Evolutionary conservation across 164 flowering plant species (phyloP).

Genomic region (Aristolochia contorta): DNA sequence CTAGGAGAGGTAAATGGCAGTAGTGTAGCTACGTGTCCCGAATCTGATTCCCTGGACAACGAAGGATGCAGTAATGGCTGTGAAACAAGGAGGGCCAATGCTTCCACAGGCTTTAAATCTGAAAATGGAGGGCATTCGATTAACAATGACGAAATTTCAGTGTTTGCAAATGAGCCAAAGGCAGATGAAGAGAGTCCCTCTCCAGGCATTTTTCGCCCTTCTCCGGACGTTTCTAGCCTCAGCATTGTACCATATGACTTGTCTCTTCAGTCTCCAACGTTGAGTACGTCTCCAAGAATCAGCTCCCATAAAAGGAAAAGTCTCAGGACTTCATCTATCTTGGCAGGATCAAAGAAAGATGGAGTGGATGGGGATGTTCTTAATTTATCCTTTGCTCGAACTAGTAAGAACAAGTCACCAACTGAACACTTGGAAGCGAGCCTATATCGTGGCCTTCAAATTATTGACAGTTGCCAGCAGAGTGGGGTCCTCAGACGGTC

Average conservation of each 20-base stretch:
- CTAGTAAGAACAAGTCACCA: constrained; percentile 21
- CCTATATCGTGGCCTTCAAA: constrained; percentile 79
- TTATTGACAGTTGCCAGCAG: constrained; percentile 49
- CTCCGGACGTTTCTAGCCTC: constrained; percentile 23
- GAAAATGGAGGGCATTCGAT: constrained; percentile 3
- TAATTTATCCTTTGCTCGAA: constrained; percentile 18
- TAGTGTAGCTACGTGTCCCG: too few species aligned
- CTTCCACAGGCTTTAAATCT: constrained; percentile 6
- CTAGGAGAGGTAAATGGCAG: not conserved
- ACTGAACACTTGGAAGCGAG: constrained; percentile 76
- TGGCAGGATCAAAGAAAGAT: constrained; percentile 51
- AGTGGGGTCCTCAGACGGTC: constrained; percentile 60
- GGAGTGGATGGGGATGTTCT: constrained; percentile 17
- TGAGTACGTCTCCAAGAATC: constrained; percentile 60
- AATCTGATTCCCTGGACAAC: too few species aligned
- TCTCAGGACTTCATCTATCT: constrained; percentile 47
- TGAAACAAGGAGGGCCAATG: constrained; percentile 12
- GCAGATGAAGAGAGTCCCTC: constrained; percentile 8
- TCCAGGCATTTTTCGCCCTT: constrained; percentile 12
- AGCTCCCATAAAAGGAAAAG: constrained; percentile 57
- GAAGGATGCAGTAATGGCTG: constrained; percentile 2
- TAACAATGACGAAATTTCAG: constrained; percentile 12
- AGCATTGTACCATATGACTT: constrained; percentile 30
- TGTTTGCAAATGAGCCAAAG: not conserved
- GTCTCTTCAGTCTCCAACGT: constrained; percentile 58